Evolutionary conservation across 768 basidiomycete genomes (phyloP), one percentile per base, ranked within the genome.

Genomic region (Podaxis sp.): DNA sequence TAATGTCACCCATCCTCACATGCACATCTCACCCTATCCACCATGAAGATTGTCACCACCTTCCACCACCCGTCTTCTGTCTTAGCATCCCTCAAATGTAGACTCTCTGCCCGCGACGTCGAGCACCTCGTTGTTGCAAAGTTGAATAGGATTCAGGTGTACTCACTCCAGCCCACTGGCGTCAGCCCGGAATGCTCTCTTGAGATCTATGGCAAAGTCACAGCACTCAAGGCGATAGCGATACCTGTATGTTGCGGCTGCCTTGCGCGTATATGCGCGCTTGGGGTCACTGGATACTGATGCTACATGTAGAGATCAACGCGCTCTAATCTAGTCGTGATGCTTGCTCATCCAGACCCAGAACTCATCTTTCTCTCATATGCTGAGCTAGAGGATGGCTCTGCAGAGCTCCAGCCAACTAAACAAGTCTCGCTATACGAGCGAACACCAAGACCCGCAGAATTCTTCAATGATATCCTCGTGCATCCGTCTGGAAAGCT

Each of bases 51-150:
- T 64, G 81, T 93, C 36, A 83, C 87, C 10, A 93, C 92, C 6
- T 91, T 92, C 71, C 90, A 93, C 71, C 81, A 80, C 3, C 82
- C 91, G 2, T 89, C 92, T 1, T 88, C 92, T 1, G 87, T 93
- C 54, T 66, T 86, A 8, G 79, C 79, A 65, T 93, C 91, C 30
- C 70, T 88, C 26, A 91, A 86, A 78, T 91, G 87, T 73, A 76
- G 75, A 4, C 80, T 94, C n/a, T 74, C 81, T 2, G 72, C 82
- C 6, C 75, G 81, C 65, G 77, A 78, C 50, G 73, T 82, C 10
- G 86, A 91, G 49, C 84, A 87, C 70, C 82, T 94, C 38, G 84
- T 89, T 28, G 79, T 91, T 38, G 87, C 85, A 10, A 92, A 89
- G 71, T 72, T 84, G 5, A 84, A 87, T 71, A 79, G 79, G 62